Percentiles rank a stretch among this genome's conserved stretches.
phyloP scores from a whole-genome alignment of 2,329 filamentous ascomycete genomes.

The Fusarium caatingaense region DNA sequence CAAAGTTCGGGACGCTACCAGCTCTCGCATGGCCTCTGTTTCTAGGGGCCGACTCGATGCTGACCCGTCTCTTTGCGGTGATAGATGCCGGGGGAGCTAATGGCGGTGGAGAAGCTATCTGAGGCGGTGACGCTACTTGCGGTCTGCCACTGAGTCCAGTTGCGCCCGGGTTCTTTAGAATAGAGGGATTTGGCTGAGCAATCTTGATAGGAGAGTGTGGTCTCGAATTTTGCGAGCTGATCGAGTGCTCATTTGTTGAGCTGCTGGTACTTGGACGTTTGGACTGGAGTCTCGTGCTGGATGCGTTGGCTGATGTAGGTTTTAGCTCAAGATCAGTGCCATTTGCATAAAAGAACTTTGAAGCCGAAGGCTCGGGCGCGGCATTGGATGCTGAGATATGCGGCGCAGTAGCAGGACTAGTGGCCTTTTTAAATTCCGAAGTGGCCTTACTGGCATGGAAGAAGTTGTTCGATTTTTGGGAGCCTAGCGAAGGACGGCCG shows the following conservation, averaged over 20 bases:
- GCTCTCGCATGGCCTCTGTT: slow-evolving; percentile 55
- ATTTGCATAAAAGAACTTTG: slow-evolving; percentile 83
- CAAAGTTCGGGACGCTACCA: slow-evolving; percentile 54
- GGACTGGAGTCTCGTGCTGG: slow-evolving; percentile 56
- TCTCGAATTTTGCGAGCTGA: slow-evolving; percentile 50
- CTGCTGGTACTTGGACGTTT: slow-evolving; percentile 54
- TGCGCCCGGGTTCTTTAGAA: slow-evolving; percentile 35
- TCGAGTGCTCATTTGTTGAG: slow-evolving; percentile 37
- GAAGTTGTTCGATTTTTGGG: slow-evolving; percentile 65
- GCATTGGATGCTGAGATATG: slow-evolving; percentile 51
- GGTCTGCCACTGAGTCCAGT: slow-evolving; percentile 43
- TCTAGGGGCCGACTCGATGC: slow-evolving; percentile 55
- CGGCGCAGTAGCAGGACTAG: slow-evolving; percentile 47
- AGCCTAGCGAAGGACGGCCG: slow-evolving; percentile 52
- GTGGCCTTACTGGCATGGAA: slow-evolving; percentile 66
- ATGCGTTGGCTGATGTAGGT: slow-evolving; percentile 58
- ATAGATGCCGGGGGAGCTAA: slow-evolving; percentile 49
- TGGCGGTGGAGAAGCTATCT: slow-evolving; percentile 51
- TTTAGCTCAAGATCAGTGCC: slow-evolving; percentile 63
- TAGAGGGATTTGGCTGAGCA: slow-evolving; percentile 38
- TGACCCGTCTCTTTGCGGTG: slow-evolving; percentile 55
- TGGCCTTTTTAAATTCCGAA: slow-evolving; percentile 53
- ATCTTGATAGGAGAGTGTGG: slow-evolving; percentile 65
- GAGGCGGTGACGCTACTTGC: slow-evolving; percentile 53
- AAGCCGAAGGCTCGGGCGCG: slow-evolving; percentile 56